Evolutionary conservation across 768 basidiomycete species (phyloP).

Genomic region (Myochromella boudieri): DNA sequence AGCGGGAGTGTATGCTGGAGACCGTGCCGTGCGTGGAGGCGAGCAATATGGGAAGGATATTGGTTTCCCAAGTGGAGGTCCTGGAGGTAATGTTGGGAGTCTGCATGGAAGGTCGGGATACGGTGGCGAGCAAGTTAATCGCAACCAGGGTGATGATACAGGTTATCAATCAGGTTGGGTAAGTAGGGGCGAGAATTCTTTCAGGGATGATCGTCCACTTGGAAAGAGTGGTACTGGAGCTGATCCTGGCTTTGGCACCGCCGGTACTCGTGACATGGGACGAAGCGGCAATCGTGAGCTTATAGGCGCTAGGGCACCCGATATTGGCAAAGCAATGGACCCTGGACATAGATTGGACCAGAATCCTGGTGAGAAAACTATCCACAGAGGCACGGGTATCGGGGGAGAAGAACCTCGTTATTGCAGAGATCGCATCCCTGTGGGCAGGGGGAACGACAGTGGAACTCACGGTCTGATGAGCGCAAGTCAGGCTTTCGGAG

Average conservation of each 20-base stretch:
- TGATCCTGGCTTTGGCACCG: no score
- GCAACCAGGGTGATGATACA: neutral
- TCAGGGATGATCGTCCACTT: no score
- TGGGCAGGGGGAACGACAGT: neutral
- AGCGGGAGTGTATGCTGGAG: no score
- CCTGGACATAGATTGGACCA: neutral
- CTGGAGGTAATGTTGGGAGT: neutral
- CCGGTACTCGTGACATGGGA: no score
- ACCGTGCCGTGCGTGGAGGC: no score
- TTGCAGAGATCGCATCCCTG: conserved; percentile 1
- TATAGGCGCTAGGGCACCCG: neutral
- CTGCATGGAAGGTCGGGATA: neutral
- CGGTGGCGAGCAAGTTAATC: neutral
- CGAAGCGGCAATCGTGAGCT: conserved; percentile 4
- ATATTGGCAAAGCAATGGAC: neutral
- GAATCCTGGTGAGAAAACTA: neutral
- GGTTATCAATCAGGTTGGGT: no score
- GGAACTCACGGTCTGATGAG: conserved; percentile 2
- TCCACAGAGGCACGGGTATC: conserved; percentile 7
- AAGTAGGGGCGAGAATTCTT: no score
- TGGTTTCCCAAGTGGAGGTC: neutral
- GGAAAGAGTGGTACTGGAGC: neutral
- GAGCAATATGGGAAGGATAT: neutral
- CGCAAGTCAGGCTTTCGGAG: no score
- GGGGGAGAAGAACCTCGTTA: conserved; percentile 5